Evolutionary conservation across 2,329 filamentous ascomycete species (phyloP), one percentile per base, ranked within the genome.

Genomic region (Endoconidiophora polonica): DNA sequence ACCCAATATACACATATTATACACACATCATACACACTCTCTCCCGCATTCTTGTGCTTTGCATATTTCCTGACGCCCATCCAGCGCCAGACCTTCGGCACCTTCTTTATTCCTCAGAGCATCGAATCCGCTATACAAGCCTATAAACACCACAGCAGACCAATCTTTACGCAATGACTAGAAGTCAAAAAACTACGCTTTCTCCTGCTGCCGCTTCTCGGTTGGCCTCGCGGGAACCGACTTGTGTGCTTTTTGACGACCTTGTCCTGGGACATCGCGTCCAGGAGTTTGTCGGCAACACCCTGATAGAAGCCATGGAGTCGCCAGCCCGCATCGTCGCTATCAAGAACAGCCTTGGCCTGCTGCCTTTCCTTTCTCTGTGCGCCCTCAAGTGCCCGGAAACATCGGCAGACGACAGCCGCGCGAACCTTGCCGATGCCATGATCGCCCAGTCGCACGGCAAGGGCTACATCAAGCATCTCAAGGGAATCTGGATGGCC

Each of bases 391-490:
- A 24, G 5, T 50, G 49, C 23, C 49, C 44, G 22, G 43, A 43
- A 12, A 22, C 49, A n/a, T 10, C 49, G 12, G 26, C 43, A n/a
- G 29, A 33, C 5, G 29, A 33, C 12, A 33, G 29, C 29, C 29
- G 29, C 29, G 36, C 41, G 10, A 42, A 33, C n/a, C 49, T 50
- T n/a, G 49, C 49, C 22, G 49, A 50, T 33, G 24, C 24, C 7
- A 50, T 50, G 4, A 46, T 50, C 16, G 26, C 43, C n/a, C 38
- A 44, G 12, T 54, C 55, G 23, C 57, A 58, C 46, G 54, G 53
- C 38, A 20, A 55, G 12, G 48, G 39, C 2, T 58, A 58, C 42
- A 45, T 58, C 33, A 16, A 38, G 14, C 56, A 58, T 18, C 52
- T 58, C 3, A 49, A 40, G 20, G 53, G 52, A 3, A 52, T 56